Base-by-base conservation (phyloP, 805 yeast genomes). In the Schizosaccharomyces octosporus region DNA sequence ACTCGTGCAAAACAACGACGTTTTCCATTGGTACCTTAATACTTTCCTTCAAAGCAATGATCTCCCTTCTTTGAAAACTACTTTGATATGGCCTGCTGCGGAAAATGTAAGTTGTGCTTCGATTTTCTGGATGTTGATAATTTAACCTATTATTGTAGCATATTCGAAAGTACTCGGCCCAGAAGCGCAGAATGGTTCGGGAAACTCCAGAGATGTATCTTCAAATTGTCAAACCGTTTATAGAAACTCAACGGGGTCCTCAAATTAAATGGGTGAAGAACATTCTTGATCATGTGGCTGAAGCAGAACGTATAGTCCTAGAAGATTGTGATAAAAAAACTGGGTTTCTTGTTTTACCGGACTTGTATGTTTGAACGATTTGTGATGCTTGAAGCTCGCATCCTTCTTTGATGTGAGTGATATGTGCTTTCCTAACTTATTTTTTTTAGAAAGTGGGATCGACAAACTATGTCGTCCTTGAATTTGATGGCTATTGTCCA, bases 261-360 rank as follows among this genome's bases (percentile, higher is more conserved):
- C 73, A 95, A 60, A 74, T 90, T 59, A 79, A 85, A 67, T 90
- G 98, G 98, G 97, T 93, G 2, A 75, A 80, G 64, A 89, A 88
- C 67, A 90, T 90, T 61, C 72, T 93, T 57, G 79, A 77, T 68
- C 78, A 85, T 59, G 95, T 89, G 3, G 87, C 84, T 29, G 98
- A 90, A 70, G 77, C 87, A 0, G 97, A 89, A 42, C 73, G 87
- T 24, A 81, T 90, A n/a, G 75, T 88, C 1, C 78, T 76, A 66
- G 81, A 83, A 60, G 84, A 87, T 64, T 78, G 80, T 39, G 79
- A 79, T 24, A 67, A 71, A 13, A 65, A 67, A 0, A 69, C 69
- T 55, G 88, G 89, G 21, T 87, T 85, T 67, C 80, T 88, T 4
- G 72, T 93, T 58, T 74, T 89, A 54, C 97, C 97, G 0, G 97